These are phyloP conservation scores for Fistulina hepatica DNA, from an alignment of 1,284 basidiomycete genomes.

Conservation along the genomic window DNA sequence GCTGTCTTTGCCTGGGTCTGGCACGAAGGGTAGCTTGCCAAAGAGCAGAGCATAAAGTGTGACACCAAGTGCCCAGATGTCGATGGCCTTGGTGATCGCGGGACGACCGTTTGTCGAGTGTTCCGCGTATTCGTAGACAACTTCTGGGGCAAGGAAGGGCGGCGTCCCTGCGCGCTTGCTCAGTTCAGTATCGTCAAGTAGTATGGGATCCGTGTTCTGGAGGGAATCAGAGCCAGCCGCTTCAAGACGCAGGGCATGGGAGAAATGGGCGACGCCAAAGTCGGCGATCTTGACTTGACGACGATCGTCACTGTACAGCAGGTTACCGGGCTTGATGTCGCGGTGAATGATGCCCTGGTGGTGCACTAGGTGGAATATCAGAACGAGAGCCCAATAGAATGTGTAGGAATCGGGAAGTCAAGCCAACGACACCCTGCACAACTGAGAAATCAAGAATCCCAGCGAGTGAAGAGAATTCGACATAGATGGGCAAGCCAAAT, in stretches of 20 bases:
- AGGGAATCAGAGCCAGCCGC: constrained; percentile 33
- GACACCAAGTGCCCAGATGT: constrained; percentile 99
- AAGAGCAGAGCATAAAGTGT: constrained; percentile 94
- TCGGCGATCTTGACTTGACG: constrained; percentile 92
- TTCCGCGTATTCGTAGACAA: constrained; percentile 65
- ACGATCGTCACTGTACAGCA: constrained; percentile 80
- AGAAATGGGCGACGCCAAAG: constrained; percentile 96
- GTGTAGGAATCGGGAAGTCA: no score
- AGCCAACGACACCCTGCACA: no score
- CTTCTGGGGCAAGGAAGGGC: constrained; percentile 95
- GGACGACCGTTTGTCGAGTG: no score
- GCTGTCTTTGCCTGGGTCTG: constrained; percentile 51
- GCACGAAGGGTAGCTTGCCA: constrained; percentile 67
- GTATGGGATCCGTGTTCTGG: constrained; percentile 43
- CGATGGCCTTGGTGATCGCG: constrained; percentile 88
- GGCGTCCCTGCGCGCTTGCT: constrained; percentile 95
- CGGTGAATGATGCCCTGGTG: constrained; percentile 98
- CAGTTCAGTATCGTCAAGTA: constrained; percentile 79
- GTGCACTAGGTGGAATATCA: no score
- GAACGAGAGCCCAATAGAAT: no score
- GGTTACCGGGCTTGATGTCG: constrained; percentile 98
- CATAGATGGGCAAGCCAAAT: no score
- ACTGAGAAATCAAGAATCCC: no score
- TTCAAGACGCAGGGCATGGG: constrained; percentile 68
- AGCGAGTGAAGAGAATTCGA: no score